phyloP scores from a whole-genome alignment of 371 early-diverging fungal genomes.

The Sanchytrium tribonematis region DNA sequence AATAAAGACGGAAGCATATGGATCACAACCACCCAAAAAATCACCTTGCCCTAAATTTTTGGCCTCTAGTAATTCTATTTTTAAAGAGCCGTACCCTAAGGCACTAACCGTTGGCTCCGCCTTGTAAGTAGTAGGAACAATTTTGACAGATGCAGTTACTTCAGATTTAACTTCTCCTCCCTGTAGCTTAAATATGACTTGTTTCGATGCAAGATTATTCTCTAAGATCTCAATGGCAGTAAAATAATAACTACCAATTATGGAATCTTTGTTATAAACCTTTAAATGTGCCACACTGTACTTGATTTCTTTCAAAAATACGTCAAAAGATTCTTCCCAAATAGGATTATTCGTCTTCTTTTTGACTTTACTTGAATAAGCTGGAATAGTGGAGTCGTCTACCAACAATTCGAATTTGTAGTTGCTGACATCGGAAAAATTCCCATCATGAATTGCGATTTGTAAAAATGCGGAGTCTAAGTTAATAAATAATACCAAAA shows the following conservation, averaged over 20 bases:
- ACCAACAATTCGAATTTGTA: neutral
- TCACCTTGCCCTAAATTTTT: constrained; percentile 12
- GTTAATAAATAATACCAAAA: neutral
- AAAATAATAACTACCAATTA: neutral
- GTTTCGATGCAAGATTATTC: neutral
- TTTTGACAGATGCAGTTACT: neutral
- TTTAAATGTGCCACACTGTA: neutral
- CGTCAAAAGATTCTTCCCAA: neutral
- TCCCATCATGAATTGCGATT: neutral
- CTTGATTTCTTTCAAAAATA: neutral
- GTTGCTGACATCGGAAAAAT: neutral
- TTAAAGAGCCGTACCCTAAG: constrained; percentile 15
- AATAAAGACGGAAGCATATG: neutral
- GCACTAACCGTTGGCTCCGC: constrained; percentile 14
- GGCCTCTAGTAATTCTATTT: constrained; percentile 12
- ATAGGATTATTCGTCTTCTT: neutral
- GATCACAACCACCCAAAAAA: neutral
- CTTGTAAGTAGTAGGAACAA: neutral
- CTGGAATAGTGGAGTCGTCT: neutral
- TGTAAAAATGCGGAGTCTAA: neutral
- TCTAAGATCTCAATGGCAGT: neutral
- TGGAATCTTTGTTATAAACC: neutral
- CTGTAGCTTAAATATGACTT: neutral
- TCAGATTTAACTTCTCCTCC: neutral
- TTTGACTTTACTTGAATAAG: neutral